phyloP scores from a whole-genome alignment of 2,329 filamentous ascomycete genomes.

The Epichloe sibirici region DNA sequence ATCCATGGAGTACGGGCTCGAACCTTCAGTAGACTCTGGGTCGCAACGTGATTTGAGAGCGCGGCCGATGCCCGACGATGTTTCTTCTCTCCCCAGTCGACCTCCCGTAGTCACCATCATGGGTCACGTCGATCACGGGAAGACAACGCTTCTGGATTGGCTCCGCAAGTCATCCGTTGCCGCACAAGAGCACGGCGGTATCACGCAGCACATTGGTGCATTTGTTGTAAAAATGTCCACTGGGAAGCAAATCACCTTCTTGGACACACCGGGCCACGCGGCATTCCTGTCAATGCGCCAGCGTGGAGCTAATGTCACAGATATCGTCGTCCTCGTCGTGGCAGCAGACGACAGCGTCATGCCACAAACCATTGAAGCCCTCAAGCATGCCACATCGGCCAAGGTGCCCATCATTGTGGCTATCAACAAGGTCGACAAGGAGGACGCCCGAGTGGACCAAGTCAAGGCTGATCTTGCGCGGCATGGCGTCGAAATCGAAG shows the following conservation, averaged over 20 bases:
- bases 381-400: conserved; percentile 81
- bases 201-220: conserved; percentile 96
- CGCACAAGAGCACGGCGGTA: conserved; percentile 85
- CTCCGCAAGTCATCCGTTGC: conserved; percentile 86
- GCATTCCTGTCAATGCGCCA: conserved; percentile 95
- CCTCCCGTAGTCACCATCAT: conserved; percentile 97
- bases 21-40: conserved; percentile 61
- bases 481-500: conserved; percentile 83
- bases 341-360: conserved; percentile 96
- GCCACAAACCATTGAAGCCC: conserved; percentile 89
- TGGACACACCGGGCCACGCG: conserved; percentile 92
- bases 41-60: conserved; percentile 59
- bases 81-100: conserved; percentile 53
- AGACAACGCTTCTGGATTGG: conserved; percentile 91
- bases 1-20: conserved; percentile 84
- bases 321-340: conserved; percentile 92
- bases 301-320: conserved; percentile 87
- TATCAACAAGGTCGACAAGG: conserved; percentile 94
- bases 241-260: conserved; percentile 86
- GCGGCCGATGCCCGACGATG: conserved; percentile 56
- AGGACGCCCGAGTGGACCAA: conserved; percentile 63
- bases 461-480: conserved; percentile 81
- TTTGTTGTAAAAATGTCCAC: conserved; percentile 83
- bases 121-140: conserved; percentile 97
- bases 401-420: conserved; percentile 94